These are phyloP conservation scores for Clathrus columnatus DNA, from an alignment of 768 basidiomycete species.

Conservation along the genomic window DNA sequence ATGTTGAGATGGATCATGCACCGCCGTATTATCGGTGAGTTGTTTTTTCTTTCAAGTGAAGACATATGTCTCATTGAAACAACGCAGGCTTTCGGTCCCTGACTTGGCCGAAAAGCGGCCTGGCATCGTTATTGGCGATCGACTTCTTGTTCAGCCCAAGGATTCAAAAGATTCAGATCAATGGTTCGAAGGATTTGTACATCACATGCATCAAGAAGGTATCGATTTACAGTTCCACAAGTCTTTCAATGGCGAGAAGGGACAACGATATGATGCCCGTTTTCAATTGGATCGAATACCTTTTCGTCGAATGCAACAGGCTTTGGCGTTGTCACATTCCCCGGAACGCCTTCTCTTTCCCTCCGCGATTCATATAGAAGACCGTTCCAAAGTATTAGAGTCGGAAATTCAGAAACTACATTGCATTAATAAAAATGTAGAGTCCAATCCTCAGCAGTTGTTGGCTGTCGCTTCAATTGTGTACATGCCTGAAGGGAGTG, in stretches of 20 bases:
- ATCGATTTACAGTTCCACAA: slow-evolving; percentile 41
- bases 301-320: slow-evolving; percentile 51
- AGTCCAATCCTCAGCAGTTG: slow-evolving; percentile 37
- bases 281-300: slow-evolving; percentile 49
- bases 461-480: slow-evolving; percentile 42
- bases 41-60: slow-evolving; percentile 4
- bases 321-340: slow-evolving; percentile 36
- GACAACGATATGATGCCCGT: slow-evolving; percentile 38
- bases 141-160: slow-evolving; percentile 29
- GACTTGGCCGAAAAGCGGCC: slow-evolving; percentile 52
- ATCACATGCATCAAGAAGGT: slow-evolving; percentile 37
- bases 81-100: slow-evolving; percentile 35
- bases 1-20: slow-evolving; percentile 9
- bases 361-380: slow-evolving; percentile 20
- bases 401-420: slow-evolving; percentile 13
- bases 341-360: slow-evolving; percentile 48
- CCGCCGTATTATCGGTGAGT: slow-evolving; percentile 14
- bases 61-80: neutral
- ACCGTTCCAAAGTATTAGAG: slow-evolving; percentile 10
- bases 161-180: slow-evolving; percentile 20
- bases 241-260: slow-evolving; percentile 32
- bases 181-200: slow-evolving; percentile 56
- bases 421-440: slow-evolving; percentile 36
- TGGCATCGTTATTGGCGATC: slow-evolving; percentile 45
- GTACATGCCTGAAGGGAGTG: slow-evolving; percentile 33